Evolutionary conservation across 768 basidiomycete genomes (phyloP).

Genomic region (Hygrocybe punicea): DNA sequence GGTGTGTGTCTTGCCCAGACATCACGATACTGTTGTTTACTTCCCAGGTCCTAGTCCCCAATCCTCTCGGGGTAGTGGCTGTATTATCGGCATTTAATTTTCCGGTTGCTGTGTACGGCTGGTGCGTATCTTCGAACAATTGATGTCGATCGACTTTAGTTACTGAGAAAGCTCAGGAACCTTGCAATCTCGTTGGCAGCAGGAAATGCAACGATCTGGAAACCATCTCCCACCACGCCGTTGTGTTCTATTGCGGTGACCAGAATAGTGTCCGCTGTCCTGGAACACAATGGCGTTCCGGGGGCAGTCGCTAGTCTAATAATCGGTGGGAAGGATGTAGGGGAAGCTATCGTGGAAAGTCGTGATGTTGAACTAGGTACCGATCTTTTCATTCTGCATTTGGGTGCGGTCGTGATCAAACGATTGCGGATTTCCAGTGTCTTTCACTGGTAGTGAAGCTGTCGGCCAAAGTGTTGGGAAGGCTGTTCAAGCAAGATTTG

Average conservation of each 20-base stretch:
- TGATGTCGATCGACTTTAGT: not conserved
- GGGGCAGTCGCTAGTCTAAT: conserved; percentile 82
- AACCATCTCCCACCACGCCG: conserved; percentile 87
- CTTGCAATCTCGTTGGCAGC: conserved; percentile 81
- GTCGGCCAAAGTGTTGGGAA: conserved; percentile 87
- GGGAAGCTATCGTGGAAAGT: conserved; percentile 74
- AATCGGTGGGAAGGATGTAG: conserved; percentile 77
- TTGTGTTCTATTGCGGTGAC: conserved; percentile 90
- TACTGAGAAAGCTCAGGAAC: conserved; percentile 57
- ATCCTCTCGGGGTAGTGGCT: conserved; percentile 71
- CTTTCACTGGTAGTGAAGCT: conserved; percentile 91
- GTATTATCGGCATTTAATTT: conserved; percentile 96
- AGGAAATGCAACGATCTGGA: conserved; percentile 94
- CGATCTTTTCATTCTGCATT: conserved; percentile 5
- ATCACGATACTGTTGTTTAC: conserved; percentile 16
- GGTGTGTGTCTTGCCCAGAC: conserved; percentile 40
- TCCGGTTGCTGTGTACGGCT: conserved; percentile 90
- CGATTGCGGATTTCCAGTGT: conserved; percentile 49
- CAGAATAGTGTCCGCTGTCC: conserved; percentile 72
- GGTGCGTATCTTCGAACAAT: conserved; percentile 42
- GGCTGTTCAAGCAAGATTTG: conserved; percentile 81
- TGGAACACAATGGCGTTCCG: conserved; percentile 79
- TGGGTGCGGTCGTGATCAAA: not conserved
- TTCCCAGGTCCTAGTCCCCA: conserved; percentile 61
- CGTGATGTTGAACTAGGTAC: conserved; percentile 74